Conservation (phyloP, 164 flowering plant species). For the Aristolochia fimbriata region DNA sequence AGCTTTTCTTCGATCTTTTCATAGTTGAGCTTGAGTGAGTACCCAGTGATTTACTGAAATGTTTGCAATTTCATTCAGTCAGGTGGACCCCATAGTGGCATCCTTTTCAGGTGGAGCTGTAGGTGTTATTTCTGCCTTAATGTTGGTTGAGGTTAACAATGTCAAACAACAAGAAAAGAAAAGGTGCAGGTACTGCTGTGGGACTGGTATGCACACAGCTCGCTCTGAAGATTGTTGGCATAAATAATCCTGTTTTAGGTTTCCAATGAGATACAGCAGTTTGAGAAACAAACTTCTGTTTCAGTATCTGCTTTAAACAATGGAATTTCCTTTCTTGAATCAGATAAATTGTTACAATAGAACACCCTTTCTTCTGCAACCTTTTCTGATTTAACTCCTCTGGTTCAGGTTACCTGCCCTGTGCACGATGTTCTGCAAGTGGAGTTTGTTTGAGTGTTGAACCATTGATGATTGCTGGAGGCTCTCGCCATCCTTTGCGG, state of each 20-base stretch:
- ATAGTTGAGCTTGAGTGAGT: no score
- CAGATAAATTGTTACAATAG: no score
- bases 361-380: no score
- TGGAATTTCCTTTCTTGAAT: no score
- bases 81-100: conserved; percentile 95
- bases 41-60: no score
- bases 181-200: conserved; percentile 84
- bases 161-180: conserved; percentile 86
- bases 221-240: neutral
- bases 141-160: conserved; percentile 82
- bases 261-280: neutral
- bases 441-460: conserved; percentile 57
- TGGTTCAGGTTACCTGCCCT: conserved; percentile 69
- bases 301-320: no score
- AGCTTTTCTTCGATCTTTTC: no score
- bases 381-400: neutral
- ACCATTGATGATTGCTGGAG: conserved; percentile 40
- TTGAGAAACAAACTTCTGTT: no score
- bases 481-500: conserved; percentile 41
- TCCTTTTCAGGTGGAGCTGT: conserved; percentile 96
- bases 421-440: conserved; percentile 89
- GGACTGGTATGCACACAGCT: conserved; percentile 45
- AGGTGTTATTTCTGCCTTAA: conserved; percentile 84
- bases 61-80: conserved; percentile 29
- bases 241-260: neutral